phyloP scores from a whole-genome alignment of 1,284 basidiomycete species.

The Ceratobasidium sp. region DNA sequence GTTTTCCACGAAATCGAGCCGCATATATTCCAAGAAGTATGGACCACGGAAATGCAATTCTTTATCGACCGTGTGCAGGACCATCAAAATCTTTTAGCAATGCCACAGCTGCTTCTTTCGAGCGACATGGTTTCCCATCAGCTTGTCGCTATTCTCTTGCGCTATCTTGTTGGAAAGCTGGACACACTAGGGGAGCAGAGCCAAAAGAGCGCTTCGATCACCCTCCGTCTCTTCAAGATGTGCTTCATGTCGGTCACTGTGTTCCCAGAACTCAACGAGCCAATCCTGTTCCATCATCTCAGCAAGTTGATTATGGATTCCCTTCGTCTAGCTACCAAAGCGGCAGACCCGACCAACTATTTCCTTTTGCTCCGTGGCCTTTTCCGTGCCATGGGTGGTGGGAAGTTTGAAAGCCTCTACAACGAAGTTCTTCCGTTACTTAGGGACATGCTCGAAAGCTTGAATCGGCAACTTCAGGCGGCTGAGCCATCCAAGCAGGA shows the following conservation, averaged over 20 bases:
- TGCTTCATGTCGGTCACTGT: conserved; percentile 91
- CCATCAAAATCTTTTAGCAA: conserved; percentile 84
- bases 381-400: conserved; percentile 97
- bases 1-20: conserved; percentile 86
- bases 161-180: conserved; percentile 87
- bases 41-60: conserved; percentile 90
- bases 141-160: conserved; percentile 91
- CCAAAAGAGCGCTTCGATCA: conserved; percentile 79
- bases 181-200: conserved; percentile 89
- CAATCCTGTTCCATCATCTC: conserved; percentile 91
- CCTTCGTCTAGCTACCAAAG: conserved; percentile 93
- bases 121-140: conserved; percentile 89
- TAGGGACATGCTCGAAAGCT: conserved; percentile 95
- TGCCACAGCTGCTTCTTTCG: conserved; percentile 88
- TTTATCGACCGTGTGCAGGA: conserved; percentile 85
- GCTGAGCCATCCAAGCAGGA: conserved; percentile 82
- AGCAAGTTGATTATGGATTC: conserved; percentile 97
- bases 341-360: conserved; percentile 92
- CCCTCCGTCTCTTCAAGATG: conserved; percentile 95
- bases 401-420: conserved; percentile 94
- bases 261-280: conserved; percentile 86
- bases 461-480: conserved; percentile 90
- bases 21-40: conserved; percentile 94
- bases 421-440: conserved; percentile 96
- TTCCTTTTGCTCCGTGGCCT: conserved; percentile 94